These are phyloP conservation scores for Penicillium nordicum DNA, from an alignment of 2,329 filamentous ascomycete genomes.

Conservation along the genomic window DNA sequence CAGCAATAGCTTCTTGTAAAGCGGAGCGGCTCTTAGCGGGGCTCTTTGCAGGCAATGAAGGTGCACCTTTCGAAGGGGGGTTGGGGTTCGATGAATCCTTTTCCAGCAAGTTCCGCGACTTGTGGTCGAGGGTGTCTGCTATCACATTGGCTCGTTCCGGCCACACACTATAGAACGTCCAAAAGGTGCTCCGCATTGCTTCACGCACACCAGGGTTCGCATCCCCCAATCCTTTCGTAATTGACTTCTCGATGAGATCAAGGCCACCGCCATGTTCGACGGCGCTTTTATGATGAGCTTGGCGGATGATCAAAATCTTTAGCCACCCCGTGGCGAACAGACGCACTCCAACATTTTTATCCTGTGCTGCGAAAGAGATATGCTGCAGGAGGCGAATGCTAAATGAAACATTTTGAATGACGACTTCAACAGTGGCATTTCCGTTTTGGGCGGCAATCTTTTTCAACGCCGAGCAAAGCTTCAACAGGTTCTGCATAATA, in stretches of 20 bases:
- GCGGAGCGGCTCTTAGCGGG: conserved; percentile 46
- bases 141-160: conserved; percentile 72
- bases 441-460: conserved; percentile 86
- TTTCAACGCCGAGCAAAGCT: conserved; percentile 84
- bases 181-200: conserved; percentile 79
- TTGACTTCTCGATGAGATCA: conserved; percentile 78
- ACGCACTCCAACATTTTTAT: conserved; percentile 89
- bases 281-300: conserved; percentile 70
- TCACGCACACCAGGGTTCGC: conserved; percentile 87
- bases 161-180: conserved; percentile 77
- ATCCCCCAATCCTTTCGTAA: conserved; percentile 85
- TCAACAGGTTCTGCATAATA: conserved; percentile 82
- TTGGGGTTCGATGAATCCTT: conserved; percentile 75
- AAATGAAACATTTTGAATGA: conserved; percentile 77
- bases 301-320: conserved; percentile 73
- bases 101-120: conserved; percentile 74
- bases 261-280: conserved; percentile 82
- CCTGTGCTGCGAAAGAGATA: conserved; percentile 74
- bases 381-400: conserved; percentile 80
- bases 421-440: conserved; percentile 73
- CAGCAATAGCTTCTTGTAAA: conserved; percentile 77
- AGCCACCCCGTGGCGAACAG: conserved; percentile 79
- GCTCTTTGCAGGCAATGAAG: conserved; percentile 18
- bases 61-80: conserved; percentile 16
- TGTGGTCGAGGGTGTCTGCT: conserved; percentile 71